These are phyloP conservation scores for Leishmania mexicana DNA, from an alignment of 208 protist species.

Conservation along the genomic window DNA sequence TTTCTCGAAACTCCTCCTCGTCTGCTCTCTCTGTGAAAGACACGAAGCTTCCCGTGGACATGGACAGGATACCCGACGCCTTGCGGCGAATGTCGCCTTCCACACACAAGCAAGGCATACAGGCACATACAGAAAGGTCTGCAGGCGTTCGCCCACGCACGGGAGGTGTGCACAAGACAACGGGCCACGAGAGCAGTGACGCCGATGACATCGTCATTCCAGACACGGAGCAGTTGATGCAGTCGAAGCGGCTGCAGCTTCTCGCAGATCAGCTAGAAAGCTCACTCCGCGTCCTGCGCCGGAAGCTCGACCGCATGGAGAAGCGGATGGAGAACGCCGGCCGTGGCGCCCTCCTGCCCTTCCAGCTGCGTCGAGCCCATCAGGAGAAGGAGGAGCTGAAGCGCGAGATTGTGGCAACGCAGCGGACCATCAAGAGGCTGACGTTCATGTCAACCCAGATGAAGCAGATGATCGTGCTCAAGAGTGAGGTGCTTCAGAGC, in stretches of 20 bases:
- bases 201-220: conserved; percentile 33
- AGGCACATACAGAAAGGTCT: not conserved
- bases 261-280: conserved; percentile 59
- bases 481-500: conserved; percentile 27
- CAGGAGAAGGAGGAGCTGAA: conserved; percentile 58
- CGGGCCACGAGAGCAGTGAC: not conserved
- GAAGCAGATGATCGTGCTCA: conserved; percentile 46
- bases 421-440: conserved; percentile 51
- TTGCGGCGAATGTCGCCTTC: not conserved
- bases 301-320: conserved; percentile 54
- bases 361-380: conserved; percentile 59
- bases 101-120: not conserved
- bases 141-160: not conserved
- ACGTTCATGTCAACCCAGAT: conserved; percentile 60
- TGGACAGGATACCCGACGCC: not conserved
- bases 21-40: not conserved
- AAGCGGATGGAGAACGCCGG: conserved; percentile 34
- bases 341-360: conserved; percentile 45
- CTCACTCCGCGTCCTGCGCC: conserved; percentile 53
- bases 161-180: not conserved
- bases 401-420: conserved; percentile 55
- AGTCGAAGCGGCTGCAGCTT: conserved; percentile 44
- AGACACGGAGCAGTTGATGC: conserved; percentile 42
- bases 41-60: not conserved
- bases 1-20: not conserved